phyloP scores from a whole-genome alignment of 2,329 filamentous ascomycete species.

The Hypoxylon sp. region DNA sequence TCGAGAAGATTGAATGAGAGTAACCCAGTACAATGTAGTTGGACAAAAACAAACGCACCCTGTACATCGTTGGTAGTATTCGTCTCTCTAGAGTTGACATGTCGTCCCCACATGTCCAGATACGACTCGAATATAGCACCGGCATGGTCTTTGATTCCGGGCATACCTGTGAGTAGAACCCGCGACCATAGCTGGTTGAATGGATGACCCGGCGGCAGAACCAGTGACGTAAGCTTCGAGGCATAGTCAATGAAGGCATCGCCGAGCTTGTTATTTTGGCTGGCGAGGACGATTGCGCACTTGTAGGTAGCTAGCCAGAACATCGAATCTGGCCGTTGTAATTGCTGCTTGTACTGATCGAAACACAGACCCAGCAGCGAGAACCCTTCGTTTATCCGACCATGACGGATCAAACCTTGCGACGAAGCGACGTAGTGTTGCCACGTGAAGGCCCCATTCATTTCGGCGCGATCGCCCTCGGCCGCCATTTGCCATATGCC shows the following conservation, averaged over 20 bases:
- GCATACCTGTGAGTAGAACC: slow-evolving; percentile 48
- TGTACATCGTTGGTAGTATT: slow-evolving; percentile 47
- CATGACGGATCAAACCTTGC: slow-evolving; percentile 51
- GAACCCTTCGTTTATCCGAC: slow-evolving; percentile 50
- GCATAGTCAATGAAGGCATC: slow-evolving; percentile 50
- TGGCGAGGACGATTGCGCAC: slow-evolving; percentile 50
- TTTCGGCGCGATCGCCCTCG: slow-evolving; percentile 41
- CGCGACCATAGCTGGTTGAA: slow-evolving; percentile 52
- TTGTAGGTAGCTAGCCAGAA: slow-evolving; percentile 53
- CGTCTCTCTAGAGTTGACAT: slow-evolving; percentile 42
- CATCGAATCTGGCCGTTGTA: slow-evolving; percentile 50
- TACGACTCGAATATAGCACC: slow-evolving; percentile 50
- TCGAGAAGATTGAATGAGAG: slow-evolving; percentile 46
- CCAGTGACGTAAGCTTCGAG: slow-evolving; percentile 46
- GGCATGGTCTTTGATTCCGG: slow-evolving; percentile 48
- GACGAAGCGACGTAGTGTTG: slow-evolving; percentile 52
- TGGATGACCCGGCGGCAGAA: slow-evolving; percentile 49
- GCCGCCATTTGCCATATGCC: slow-evolving; percentile 47
- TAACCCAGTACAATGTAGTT: slow-evolving; percentile 50
- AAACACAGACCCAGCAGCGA: slow-evolving; percentile 50
- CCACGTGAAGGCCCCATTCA: slow-evolving; percentile 52
- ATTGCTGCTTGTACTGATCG: slow-evolving; percentile 50
- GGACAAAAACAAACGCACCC: slow-evolving; percentile 51
- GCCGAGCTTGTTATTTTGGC: slow-evolving; percentile 45
- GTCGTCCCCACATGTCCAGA: slow-evolving; percentile 47